Percentiles rank a stretch among this genome's conserved stretches.
phyloP scores from a whole-genome alignment of 2,329 filamentous ascomycete species.

The Sporothrix euskadiensis region DNA sequence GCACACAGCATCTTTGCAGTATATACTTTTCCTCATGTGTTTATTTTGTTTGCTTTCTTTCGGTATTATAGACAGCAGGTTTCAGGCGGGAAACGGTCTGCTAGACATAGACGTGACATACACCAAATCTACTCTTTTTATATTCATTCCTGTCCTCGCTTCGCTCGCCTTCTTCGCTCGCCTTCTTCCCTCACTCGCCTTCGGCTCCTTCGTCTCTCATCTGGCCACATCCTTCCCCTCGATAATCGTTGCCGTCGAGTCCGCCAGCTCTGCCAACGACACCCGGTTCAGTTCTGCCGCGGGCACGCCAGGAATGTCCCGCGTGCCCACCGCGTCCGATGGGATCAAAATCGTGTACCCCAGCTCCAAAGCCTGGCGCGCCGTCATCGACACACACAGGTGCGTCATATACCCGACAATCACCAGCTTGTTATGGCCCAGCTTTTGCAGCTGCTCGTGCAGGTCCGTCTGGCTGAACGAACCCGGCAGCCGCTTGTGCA shows the following conservation, averaged over 20 bases:
- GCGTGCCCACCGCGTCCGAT: constrained; percentile 64
- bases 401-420: constrained; percentile 66
- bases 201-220: not conserved
- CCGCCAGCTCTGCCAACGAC: constrained; percentile 59
- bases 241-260: constrained; percentile 65
- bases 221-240: constrained; percentile 34
- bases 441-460: constrained; percentile 53
- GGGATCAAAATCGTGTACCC: constrained; percentile 65
- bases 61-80: constrained; percentile 19
- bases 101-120: constrained; percentile 19
- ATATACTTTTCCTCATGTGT: constrained; percentile 4
- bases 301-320: constrained; percentile 63
- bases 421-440: constrained; percentile 61
- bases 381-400: constrained; percentile 64
- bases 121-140: constrained; percentile 17
- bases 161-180: not conserved
- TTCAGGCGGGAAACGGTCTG: constrained; percentile 2
- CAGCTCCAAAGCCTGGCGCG: constrained; percentile 58
- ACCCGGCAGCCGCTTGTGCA: constrained; percentile 60
- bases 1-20: constrained; percentile 7
- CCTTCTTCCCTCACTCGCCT: not conserved
- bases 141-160: not conserved
- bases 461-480: constrained; percentile 63
- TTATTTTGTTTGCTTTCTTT: not conserved
- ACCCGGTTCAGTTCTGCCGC: constrained; percentile 55